Conservation (phyloP, 169 alveolate species). For the Plasmodium gaboni region DNA sequence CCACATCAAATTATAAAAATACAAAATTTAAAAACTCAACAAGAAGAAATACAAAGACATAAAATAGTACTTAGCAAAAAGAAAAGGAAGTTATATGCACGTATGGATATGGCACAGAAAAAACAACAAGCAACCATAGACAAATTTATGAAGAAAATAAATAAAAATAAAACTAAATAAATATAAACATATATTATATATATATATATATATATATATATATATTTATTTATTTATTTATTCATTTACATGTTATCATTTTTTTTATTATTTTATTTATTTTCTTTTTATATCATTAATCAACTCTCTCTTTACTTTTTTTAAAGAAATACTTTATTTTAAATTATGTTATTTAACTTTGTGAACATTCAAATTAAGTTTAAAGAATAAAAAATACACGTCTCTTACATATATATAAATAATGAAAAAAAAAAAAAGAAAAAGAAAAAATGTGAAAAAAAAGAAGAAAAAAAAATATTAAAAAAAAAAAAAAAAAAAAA, state of each 20-base stretch:
- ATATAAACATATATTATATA: not conserved
- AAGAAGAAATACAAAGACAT: conserved; percentile 26
- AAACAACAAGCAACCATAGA: conserved; percentile 29
- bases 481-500: too few relatives aligned
- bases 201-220: not conserved
- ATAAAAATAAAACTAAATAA: not conserved
- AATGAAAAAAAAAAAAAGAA: too few relatives aligned
- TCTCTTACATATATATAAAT: too few relatives aligned
- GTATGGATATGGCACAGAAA: conserved; percentile 37
- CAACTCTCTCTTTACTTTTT: not conserved
- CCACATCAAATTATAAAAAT: not conserved
- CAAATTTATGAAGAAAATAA: conserved; percentile 33
- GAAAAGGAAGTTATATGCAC: conserved; percentile 39
- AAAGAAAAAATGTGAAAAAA: too few relatives aligned
- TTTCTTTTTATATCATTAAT: not conserved
- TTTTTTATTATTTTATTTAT: not conserved
- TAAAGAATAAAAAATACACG: too few relatives aligned
- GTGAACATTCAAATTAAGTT: too few relatives aligned
- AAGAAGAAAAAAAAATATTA: too few relatives aligned
- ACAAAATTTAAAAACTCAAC: not conserved
- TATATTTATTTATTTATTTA: not conserved
- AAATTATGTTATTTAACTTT: too few relatives aligned
- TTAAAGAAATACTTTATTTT: too few relatives aligned
- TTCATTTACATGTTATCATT: not conserved
- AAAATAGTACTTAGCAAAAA: conserved; percentile 61